These are phyloP conservation scores for Anthracocystis setariae DNA, from an alignment of 1,284 basidiomycete genomes.

Conservation along the genomic window DNA sequence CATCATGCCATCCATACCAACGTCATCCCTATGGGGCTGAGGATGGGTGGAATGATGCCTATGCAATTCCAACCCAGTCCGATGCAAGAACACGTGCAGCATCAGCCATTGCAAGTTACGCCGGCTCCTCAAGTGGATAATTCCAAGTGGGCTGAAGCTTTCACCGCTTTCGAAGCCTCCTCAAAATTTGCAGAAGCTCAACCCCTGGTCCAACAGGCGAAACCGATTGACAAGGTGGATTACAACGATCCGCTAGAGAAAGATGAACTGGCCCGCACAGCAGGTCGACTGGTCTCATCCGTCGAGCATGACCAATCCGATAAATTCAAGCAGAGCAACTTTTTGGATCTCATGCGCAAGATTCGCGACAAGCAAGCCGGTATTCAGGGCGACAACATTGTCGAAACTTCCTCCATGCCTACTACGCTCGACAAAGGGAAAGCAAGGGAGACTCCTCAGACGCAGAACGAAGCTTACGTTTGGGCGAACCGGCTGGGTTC, in stretches of 20 bases:
- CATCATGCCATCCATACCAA: conserved; percentile 28
- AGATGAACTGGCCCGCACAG: conserved; percentile 68
- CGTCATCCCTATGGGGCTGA: conserved; percentile 31
- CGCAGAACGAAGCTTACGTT: conserved; percentile 45
- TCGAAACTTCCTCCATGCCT: conserved; percentile 66
- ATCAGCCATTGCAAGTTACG: conserved; percentile 10
- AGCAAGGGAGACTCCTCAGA: conserved; percentile 47
- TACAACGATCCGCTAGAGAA: conserved; percentile 43
- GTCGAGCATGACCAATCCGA: conserved; percentile 74
- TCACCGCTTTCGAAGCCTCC: conserved; percentile 51
- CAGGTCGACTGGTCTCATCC: conserved; percentile 67
- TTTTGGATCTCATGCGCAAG: conserved; percentile 86
- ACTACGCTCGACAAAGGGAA: conserved; percentile 42
- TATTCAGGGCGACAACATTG: conserved; percentile 82
- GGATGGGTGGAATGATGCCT: conserved; percentile 34
- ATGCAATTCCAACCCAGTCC: conserved; percentile 22
- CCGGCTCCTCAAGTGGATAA: conserved; percentile 37
- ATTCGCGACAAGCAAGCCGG: conserved; percentile 84
- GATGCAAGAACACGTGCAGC: conserved; percentile 22
- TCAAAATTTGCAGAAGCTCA: conserved; percentile 12
- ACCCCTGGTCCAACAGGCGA: conserved; percentile 1
- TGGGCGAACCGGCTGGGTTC: conserved; percentile 50
- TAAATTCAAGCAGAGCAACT: conserved; percentile 88
- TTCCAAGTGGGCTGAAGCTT: conserved; percentile 61
- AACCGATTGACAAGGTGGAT: conserved; percentile 17